Base-by-base conservation (phyloP, 2,329 filamentous ascomycete species). In the Helminthosporium solani region DNA sequence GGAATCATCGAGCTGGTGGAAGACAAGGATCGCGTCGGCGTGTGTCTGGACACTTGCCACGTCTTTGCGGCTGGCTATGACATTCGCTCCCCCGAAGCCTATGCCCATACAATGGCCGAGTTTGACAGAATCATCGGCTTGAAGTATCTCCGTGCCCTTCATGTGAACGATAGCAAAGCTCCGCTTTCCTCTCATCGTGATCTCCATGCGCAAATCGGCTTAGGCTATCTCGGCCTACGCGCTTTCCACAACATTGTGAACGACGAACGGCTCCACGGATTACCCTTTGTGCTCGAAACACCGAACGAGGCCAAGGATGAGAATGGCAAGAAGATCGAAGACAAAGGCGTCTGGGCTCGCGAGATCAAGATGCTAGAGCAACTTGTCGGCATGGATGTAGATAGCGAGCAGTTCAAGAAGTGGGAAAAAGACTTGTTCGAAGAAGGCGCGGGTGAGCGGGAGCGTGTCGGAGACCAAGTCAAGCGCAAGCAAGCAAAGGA, bases 1-100 rank as follows among this genome's bases (percentile, higher is more conserved):
- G 87, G 90, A 61, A 88, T 96, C 53, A 95, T 99, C 57, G 79
- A 79, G 12, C 77, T 84, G 7, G 82, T 97, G 19, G 80, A 90
- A 18, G 83, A 95, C 68, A 95, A 96, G 73, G 70, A 76, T 34
- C 84, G 94, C 25, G 85, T 99, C 2, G 94, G 92, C 36, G 90
- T 99, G 15, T 99, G 94, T 70, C 83, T 99, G 46, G 94, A 99
- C 68, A 99, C 94, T 0, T 99, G 94, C 72, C 94, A 99, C 71
- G 85, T 90, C 47, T 97, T 97, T 70, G 92, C 92, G 0, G 91
- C 89, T 0, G 94, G 94, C 5, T 94, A 97, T 67, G 94, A 99
- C 68, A 72, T 99, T 25, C 83, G 90, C 42, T 83, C 85, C 0
- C 86, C 88, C 0, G 79, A 83, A 40, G 79, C 86, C 0, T 96